A percentile compares a stretch with the other conserved stretches of the same genome.
phyloP scores from a whole-genome alignment of 306 rosid genomes.

The Begonia masoniana region DNA sequence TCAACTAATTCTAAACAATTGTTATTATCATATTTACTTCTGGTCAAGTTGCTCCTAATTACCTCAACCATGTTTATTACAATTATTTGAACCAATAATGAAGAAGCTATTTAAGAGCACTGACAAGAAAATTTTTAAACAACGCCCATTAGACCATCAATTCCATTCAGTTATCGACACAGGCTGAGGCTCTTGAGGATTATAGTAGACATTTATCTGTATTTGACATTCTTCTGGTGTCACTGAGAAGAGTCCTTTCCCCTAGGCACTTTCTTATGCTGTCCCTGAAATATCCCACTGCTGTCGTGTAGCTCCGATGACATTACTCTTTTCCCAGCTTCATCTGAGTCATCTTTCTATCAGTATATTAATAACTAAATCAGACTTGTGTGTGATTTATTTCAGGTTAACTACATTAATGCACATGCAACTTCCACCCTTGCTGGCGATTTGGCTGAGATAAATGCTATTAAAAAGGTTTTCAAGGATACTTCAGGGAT shows the following conservation, averaged over 20 bases:
- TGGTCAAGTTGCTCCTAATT: background rate
- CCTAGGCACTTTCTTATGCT: too few relatives aligned
- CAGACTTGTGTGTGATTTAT: background rate
- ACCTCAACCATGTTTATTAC: background rate
- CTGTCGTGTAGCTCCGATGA: too few relatives aligned
- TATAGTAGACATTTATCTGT: too few relatives aligned
- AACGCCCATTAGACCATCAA: too few relatives aligned
- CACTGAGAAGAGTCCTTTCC: too few relatives aligned
- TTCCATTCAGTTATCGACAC: too few relatives aligned
- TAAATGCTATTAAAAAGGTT: slow-evolving; percentile 89
- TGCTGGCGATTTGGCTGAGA: slow-evolving; percentile 96
- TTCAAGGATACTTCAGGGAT: slow-evolving; percentile 77
- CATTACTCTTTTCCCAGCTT: background rate
- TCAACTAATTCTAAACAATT: background rate
- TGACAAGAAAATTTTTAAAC: background rate
- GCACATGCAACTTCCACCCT: slow-evolving; percentile 98
- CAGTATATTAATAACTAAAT: background rate
- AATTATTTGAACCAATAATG: background rate
- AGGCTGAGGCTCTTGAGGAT: too few relatives aligned
- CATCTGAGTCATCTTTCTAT: background rate
- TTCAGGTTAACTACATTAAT: slow-evolving; percentile 92
- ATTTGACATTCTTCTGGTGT: too few relatives aligned
- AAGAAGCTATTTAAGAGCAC: too few relatives aligned
- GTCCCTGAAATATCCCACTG: too few relatives aligned
- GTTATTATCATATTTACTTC: background rate